Conservation (phyloP, 2,329 filamentous ascomycete species). For the Exophiala dermatitidis region DNA sequence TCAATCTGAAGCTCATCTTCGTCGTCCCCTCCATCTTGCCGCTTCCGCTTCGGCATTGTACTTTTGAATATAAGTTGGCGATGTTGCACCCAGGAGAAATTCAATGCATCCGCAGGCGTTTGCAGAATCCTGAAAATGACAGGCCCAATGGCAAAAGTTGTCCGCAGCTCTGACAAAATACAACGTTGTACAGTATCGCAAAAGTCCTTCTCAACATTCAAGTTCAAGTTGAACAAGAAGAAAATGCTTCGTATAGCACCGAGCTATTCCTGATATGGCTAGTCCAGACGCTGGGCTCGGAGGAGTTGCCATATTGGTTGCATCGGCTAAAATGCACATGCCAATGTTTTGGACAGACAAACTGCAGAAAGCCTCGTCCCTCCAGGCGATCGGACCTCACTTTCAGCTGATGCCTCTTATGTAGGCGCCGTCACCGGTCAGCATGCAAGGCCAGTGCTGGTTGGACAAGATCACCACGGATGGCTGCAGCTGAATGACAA, state of each 20-base stretch:
- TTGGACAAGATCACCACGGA: not conserved
- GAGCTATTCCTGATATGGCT: not conserved
- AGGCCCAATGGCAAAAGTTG: not conserved
- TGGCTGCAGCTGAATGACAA: not conserved
- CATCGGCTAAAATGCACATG: not conserved
- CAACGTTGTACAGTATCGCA: not conserved
- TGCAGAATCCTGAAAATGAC: too few species aligned
- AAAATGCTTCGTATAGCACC: not conserved
- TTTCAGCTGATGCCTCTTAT: not conserved
- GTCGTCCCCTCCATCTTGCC: constrained; percentile 12
- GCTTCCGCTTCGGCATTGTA: constrained; percentile 28
- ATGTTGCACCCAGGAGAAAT: too few species aligned
- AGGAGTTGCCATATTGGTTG: not conserved
- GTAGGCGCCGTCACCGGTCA: not conserved
- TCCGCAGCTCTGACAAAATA: not conserved
- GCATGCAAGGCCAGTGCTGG: not conserved
- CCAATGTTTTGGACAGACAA: too few species aligned
- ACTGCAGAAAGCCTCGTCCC: too few species aligned
- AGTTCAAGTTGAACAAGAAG: not conserved
- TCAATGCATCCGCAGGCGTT: too few species aligned
- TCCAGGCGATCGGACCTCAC: too few species aligned
- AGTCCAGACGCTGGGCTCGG: not conserved
- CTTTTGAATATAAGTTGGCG: too few species aligned
- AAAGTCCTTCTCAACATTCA: too few species aligned
- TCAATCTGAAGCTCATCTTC: not conserved